These are phyloP conservation scores for Shiraia bambusicola DNA, from an alignment of 2,329 filamentous ascomycete species.

Conservation along the genomic window DNA sequence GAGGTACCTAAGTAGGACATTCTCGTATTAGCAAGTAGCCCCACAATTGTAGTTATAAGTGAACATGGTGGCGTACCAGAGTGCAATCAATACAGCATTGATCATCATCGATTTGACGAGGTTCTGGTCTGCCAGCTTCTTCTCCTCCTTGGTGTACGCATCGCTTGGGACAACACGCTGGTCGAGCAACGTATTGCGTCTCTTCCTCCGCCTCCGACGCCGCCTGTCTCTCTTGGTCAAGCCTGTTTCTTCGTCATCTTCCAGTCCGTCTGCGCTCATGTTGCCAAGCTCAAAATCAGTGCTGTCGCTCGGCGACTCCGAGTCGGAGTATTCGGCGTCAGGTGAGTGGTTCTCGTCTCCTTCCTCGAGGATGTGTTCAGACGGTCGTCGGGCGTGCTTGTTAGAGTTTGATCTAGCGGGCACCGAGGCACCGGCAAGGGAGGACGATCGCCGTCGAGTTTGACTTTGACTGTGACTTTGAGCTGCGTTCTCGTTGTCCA, in stretches of 20 bases:
- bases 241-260: constrained; percentile 88
- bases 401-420: constrained; percentile 24
- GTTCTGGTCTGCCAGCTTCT: constrained; percentile 72
- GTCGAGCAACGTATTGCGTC: constrained; percentile 70
- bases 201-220: constrained; percentile 66
- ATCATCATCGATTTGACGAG: constrained; percentile 68
- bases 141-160: constrained; percentile 68
- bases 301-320: constrained; percentile 41
- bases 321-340: constrained; percentile 32
- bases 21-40: constrained; percentile 19
- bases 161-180: constrained; percentile 61
- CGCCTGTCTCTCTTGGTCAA: constrained; percentile 73
- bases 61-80: constrained; percentile 63
- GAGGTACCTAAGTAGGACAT: constrained; percentile 54
- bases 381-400: constrained; percentile 31
- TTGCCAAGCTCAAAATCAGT: constrained; percentile 60
- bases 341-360: constrained; percentile 33
- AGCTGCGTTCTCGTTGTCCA: constrained; percentile 28
- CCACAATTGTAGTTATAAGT: no score
- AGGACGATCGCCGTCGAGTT: constrained; percentile 39
- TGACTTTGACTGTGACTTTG: constrained; percentile 16
- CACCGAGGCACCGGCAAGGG: constrained; percentile 32
- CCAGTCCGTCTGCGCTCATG: constrained; percentile 67
- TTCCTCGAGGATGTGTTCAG: constrained; percentile 40
- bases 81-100: constrained; percentile 76